phyloP scores from a whole-genome alignment of 129 eudicot genomes.

The Chrysanthemum makinoi region DNA sequence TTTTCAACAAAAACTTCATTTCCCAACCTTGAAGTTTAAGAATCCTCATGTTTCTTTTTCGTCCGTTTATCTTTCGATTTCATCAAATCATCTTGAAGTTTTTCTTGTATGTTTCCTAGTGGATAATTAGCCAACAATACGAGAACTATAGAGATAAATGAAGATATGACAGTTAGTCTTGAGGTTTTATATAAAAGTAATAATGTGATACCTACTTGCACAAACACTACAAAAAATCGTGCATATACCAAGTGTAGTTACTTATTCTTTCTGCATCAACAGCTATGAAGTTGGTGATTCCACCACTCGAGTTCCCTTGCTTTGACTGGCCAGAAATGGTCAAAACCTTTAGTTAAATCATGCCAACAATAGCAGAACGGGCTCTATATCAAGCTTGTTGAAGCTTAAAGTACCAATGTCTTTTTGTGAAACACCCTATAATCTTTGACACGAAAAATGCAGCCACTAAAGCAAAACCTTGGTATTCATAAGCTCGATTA shows the following conservation, averaged over 20 bases:
- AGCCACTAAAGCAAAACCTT: slow-evolving; percentile 59
- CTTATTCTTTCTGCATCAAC: slow-evolving; percentile 92
- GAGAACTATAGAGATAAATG: slow-evolving; percentile 43
- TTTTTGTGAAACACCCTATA: slow-evolving; percentile 56
- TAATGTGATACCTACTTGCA: slow-evolving; percentile 67
- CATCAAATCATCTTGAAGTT: no score
- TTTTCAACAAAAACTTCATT: no score
- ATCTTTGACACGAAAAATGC: slow-evolving; percentile 60
- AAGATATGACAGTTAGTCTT: slow-evolving; percentile 68
- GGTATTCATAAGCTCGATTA: slow-evolving; percentile 36
- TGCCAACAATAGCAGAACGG: slow-evolving; percentile 63
- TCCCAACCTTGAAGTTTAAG: no score
- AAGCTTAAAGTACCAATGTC: slow-evolving; percentile 71
- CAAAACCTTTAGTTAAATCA: slow-evolving; percentile 73
- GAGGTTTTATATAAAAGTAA: slow-evolving; percentile 54
- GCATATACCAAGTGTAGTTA: slow-evolving; percentile 69
- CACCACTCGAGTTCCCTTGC: slow-evolving; percentile 74
- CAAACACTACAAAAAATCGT: slow-evolving; percentile 64
- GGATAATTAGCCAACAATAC: no score
- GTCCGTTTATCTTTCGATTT: no score
- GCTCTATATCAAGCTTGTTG: slow-evolving; percentile 68
- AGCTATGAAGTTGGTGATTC: slow-evolving; percentile 80
- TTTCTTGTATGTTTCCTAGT: no score
- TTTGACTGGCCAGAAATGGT: slow-evolving; percentile 67
- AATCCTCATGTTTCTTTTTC: no score